Evolutionary conservation across 2,329 filamentous ascomycete species (phyloP).

Genomic region (Taxawa tesnikishii): DNA sequence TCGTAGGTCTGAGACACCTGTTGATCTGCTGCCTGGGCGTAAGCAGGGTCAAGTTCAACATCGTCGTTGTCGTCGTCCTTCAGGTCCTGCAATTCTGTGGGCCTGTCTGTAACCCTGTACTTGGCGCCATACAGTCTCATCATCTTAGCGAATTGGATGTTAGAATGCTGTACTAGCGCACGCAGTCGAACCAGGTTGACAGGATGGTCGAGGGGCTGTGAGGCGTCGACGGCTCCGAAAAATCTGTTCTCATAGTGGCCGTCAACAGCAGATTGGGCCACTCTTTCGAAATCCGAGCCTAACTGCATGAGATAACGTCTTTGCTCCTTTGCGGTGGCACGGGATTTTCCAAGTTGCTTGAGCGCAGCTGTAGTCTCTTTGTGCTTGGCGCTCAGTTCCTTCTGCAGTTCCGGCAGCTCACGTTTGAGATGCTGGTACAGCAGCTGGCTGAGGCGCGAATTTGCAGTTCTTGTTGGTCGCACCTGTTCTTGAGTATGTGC

Average conservation of each 20-base stretch:
- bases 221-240: too few species aligned
- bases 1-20: constrained; percentile 1
- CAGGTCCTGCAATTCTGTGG: constrained; percentile 5
- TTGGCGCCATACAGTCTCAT: constrained; percentile 33
- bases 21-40: constrained; percentile 7
- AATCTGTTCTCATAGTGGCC: too few species aligned
- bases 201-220: background rate
- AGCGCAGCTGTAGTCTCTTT: constrained; percentile 20
- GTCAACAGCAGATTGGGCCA: too few species aligned
- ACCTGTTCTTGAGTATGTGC: constrained; percentile 41
- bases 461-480: too few species aligned
- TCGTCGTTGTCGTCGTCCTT: constrained; percentile 11
- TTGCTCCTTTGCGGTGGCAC: constrained; percentile 36
- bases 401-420: too few species aligned
- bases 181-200: constrained; percentile 33
- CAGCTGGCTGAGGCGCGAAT: background rate
- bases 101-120: constrained; percentile 19
- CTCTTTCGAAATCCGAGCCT: constrained; percentile 24
- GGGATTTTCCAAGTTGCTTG: constrained; percentile 35
- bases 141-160: constrained; percentile 32
- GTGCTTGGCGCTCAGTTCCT: constrained; percentile 16
- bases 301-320: constrained; percentile 34
- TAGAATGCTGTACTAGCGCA: constrained; percentile 40
- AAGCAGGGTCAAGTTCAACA: constrained; percentile 7
- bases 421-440: constrained; percentile 14